A percentile compares a stretch with the other conserved stretches of the same genome.
Evolutionary conservation across 805 yeast species (phyloP).

Genomic region (Hanseniaspora thailandica): DNA sequence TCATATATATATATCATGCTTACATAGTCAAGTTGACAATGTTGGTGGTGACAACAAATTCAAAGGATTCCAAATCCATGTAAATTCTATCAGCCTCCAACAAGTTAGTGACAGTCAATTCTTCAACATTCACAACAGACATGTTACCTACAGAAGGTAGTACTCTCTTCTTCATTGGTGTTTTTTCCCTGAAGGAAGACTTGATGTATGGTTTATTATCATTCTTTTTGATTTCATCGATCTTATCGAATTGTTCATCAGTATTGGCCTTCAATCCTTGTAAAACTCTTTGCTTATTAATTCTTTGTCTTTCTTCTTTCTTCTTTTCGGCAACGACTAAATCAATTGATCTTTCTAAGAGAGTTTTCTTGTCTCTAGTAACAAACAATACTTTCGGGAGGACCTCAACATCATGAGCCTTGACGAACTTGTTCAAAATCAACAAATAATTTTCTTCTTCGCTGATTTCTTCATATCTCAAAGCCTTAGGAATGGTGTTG

Average conservation of each 20-base stretch:
- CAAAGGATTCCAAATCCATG: slow-evolving; percentile 61
- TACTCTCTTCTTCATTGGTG: slow-evolving; percentile 41
- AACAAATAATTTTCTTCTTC: slow-evolving; percentile 24
- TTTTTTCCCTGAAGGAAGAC: slow-evolving; percentile 52
- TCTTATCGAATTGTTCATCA: too few relatives aligned
- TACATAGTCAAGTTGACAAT: slow-evolving; percentile 6
- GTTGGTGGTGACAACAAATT: slow-evolving; percentile 39
- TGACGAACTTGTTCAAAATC: slow-evolving; percentile 37
- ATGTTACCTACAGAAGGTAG: slow-evolving; percentile 27
- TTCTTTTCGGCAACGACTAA: not conserved
- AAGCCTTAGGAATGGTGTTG: slow-evolving; percentile 16
- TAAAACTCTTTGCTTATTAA: too few relatives aligned
- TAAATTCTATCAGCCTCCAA: slow-evolving; percentile 66
- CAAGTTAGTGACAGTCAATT: slow-evolving; percentile 70
- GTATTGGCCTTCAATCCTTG: too few relatives aligned
- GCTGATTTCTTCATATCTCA: slow-evolving; percentile 19
- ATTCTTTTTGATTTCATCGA: too few relatives aligned
- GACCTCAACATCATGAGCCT: slow-evolving; percentile 37
- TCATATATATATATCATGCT: not conserved
- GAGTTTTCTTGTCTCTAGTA: slow-evolving; percentile 33
- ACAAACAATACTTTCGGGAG: slow-evolving; percentile 53
- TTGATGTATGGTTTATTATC: too few relatives aligned
- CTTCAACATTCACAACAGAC: slow-evolving; percentile 60
- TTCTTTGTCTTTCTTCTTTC: too few relatives aligned
- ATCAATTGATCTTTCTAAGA: slow-evolving; percentile 11